Conservation (phyloP, 2,329 filamentous ascomycete genomes). For the Tolypocladium ophioglossoides region DNA sequence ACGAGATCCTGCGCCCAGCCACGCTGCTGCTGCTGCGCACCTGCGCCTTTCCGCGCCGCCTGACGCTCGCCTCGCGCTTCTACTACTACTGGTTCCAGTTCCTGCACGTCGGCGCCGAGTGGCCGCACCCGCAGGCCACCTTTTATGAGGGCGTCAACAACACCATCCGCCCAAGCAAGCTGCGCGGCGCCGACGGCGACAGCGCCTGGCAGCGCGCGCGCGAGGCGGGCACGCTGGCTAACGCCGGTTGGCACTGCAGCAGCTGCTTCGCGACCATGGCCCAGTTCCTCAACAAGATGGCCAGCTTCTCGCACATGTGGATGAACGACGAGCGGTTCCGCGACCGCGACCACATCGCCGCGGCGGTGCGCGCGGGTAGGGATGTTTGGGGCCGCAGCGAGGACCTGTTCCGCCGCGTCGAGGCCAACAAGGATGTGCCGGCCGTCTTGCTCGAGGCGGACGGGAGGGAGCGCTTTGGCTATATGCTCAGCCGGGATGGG, state of each 20-base stretch:
- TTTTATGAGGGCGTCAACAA: conserved; percentile 26
- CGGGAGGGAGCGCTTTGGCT: conserved; percentile 26
- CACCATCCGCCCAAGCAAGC: conserved; percentile 42
- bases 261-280: conserved; percentile 47
- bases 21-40: conserved; percentile 36
- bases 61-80: conserved; percentile 40
- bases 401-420: conserved; percentile 36
- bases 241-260: conserved; percentile 52
- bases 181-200: conserved; percentile 37
- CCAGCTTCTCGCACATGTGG: conserved; percentile 42
- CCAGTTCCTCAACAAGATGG: conserved; percentile 45
- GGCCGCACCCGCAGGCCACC: conserved; percentile 51
- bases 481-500: conserved; percentile 35
- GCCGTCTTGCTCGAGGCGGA: conserved; percentile 27
- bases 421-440: conserved; percentile 42
- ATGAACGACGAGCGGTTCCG: conserved; percentile 40
- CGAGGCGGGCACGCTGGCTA: conserved; percentile 33
- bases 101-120: conserved; percentile 27
- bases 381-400: conserved; percentile 43
- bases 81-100: conserved; percentile 51
- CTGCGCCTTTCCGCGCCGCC: conserved; percentile 40
- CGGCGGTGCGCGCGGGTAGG: conserved; percentile 38
- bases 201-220: conserved; percentile 24
- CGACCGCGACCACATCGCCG: conserved; percentile 36
- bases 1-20: conserved; percentile 46